Base-by-base conservation (phyloP, 495 filamentous ascomycete species). In the Tetracladium setigerum region DNA sequence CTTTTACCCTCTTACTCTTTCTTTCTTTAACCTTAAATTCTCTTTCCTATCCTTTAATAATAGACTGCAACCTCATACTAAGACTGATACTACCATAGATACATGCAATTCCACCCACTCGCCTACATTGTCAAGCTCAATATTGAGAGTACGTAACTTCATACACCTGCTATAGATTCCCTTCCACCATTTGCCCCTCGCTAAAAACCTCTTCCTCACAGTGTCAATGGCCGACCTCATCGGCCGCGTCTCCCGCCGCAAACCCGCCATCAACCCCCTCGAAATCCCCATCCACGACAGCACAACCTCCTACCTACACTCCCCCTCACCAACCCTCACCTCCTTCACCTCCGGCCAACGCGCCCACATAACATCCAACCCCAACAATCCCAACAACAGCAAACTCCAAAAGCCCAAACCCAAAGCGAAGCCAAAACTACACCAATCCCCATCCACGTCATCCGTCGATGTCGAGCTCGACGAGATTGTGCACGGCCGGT, bases 81-180 rank as follows among this genome's bases (percentile, higher is more conserved):
- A 14, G 37, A 33, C 5, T n/a, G 5, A 27, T 14, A 2, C 19
- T 1, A 22, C 5, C 18, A 27, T 38, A 56, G 58, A 16, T 73
- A 71, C 52, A 65, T 69, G 48, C 71, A 73, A 62, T 73, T 77
- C 54, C 71, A 74, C 33, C 72, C 72, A 3, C 57, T 77, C 7
- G 64, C 70, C 5, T 77, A 76, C 50, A 71, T 68, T 18, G 70
- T 77, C 17, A 77, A 77, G 44, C 65, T 77, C 32, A 71, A 74
- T 44, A 73, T 77, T 34, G 51, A 54, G 40, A 32, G 38, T 16
- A 14, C 17, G 14, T 12, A 40, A 38, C 36, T 16, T 16, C 17
- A 3, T 16, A 19, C 38, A 40, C 38, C 14, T 16, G 14, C 38
- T 12, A 12, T 14, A 3, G 17, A 40, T 7, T 16, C 14, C 11